Percentiles rank a stretch among this genome's conserved stretches.
Evolutionary conservation across 495 filamentous ascomycete genomes (phyloP).

Genomic region (Annulohypoxylon maeteangense): DNA sequence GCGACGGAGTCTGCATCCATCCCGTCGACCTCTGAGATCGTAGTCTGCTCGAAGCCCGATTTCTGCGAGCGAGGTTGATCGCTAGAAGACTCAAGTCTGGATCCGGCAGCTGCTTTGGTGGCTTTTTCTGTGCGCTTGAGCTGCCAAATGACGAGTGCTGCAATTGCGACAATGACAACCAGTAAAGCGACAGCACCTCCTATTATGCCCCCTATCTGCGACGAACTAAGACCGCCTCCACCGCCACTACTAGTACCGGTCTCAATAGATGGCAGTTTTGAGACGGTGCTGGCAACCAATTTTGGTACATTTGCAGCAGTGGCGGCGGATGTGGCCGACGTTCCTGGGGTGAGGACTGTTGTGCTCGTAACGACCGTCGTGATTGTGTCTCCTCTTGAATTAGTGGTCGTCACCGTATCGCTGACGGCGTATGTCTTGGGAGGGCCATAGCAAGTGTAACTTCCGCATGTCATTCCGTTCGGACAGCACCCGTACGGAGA

Average conservation of each 20-base stretch:
- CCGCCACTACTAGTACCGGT: conserved; percentile 24
- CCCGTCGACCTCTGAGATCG: conserved; percentile 44
- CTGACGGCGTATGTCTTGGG: conserved; percentile 50
- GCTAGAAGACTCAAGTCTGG: conserved; percentile 46
- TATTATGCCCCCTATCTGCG: conserved; percentile 58
- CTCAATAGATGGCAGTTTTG: conserved; percentile 49
- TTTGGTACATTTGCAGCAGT: conserved; percentile 43
- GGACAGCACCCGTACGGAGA: conserved; percentile 55
- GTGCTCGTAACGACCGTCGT: conserved; percentile 48
- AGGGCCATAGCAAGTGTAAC: conserved; percentile 49
- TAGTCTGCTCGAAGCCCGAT: conserved; percentile 32
- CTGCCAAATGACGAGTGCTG: conserved; percentile 53
- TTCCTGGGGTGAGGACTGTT: conserved; percentile 44
- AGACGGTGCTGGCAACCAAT: conserved; percentile 52
- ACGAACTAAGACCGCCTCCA: conserved; percentile 43
- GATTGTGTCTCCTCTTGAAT: conserved; percentile 42
- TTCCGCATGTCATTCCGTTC: conserved; percentile 53
- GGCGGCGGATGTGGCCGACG: conserved; percentile 31
- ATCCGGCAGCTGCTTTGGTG: conserved; percentile 42
- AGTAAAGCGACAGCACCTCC: conserved; percentile 54
- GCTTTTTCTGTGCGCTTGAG: conserved; percentile 49
- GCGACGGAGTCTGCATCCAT: conserved; percentile 25
- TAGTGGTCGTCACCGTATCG: conserved; percentile 48
- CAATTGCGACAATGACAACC: conserved; percentile 49
- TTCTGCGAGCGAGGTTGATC: conserved; percentile 41